Percentiles rank a stretch among this genome's conserved stretches.
These are phyloP conservation scores for Fusarium mexicanum DNA, from an alignment of 2,329 filamentous ascomycete genomes.

Conservation along the genomic window DNA sequence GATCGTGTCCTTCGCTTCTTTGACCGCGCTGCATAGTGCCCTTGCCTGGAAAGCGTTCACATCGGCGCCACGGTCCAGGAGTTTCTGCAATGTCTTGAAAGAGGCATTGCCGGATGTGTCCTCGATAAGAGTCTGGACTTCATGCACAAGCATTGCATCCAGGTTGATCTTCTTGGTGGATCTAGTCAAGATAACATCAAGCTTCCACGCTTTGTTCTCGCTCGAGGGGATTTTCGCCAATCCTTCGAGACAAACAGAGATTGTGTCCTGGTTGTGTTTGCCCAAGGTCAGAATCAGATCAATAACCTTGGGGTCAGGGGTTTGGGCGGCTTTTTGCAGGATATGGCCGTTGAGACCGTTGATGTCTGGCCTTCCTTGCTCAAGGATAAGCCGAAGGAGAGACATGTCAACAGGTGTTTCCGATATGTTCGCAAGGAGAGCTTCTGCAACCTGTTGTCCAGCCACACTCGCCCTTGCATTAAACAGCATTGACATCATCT, in stretches of 20 bases:
- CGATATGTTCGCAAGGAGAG: slow-evolving; percentile 55
- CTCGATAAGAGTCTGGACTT: slow-evolving; percentile 59
- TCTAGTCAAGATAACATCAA: slow-evolving; percentile 57
- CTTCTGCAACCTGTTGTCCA: slow-evolving; percentile 53
- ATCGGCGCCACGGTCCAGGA: slow-evolving; percentile 63
- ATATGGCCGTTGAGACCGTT: slow-evolving; percentile 59
- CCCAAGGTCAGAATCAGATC: slow-evolving; percentile 59
- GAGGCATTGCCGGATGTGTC: slow-evolving; percentile 50
- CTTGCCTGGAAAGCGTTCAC: slow-evolving; percentile 63
- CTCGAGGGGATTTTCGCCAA: slow-evolving; percentile 56
- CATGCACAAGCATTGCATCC: slow-evolving; percentile 58
- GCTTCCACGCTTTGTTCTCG: slow-evolving; percentile 59
- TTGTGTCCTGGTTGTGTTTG: slow-evolving; percentile 54
- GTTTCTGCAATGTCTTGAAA: slow-evolving; percentile 55
- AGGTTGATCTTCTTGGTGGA: slow-evolving; percentile 56
- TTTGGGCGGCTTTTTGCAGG: slow-evolving; percentile 52
- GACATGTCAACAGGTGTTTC: slow-evolving; percentile 60
- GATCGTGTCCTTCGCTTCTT: slow-evolving; percentile 55
- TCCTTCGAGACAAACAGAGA: slow-evolving; percentile 55
- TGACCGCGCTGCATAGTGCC: slow-evolving; percentile 61
- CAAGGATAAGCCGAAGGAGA: slow-evolving; percentile 59
- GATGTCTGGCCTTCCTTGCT: slow-evolving; percentile 62
- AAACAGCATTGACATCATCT: slow-evolving; percentile 60
- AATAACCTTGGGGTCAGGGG: slow-evolving; percentile 59
- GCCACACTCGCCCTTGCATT: slow-evolving; percentile 56